These are phyloP conservation scores for Berkeleyomyces rouxiae DNA, from an alignment of 2,329 filamentous ascomycete species.

Conservation along the genomic window DNA sequence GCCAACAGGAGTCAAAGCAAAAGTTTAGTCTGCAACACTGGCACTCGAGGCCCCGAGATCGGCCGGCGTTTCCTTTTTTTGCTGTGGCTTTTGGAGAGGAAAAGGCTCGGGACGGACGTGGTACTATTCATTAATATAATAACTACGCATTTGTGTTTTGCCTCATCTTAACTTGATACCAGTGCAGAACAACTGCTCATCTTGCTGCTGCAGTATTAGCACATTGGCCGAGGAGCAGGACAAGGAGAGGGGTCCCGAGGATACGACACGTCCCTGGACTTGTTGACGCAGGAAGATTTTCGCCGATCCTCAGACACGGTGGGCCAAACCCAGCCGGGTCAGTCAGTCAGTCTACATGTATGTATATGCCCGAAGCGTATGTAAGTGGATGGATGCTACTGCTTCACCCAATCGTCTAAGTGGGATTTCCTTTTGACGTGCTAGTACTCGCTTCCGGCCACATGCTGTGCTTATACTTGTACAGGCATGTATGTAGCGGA, in stretches of 20 bases:
- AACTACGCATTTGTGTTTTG: too few relatives aligned
- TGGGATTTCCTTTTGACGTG: background rate
- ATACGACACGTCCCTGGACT: background rate
- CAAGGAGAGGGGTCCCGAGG: background rate
- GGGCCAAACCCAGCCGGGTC: background rate
- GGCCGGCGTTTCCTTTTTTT: background rate
- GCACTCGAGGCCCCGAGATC: background rate
- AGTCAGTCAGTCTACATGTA: background rate
- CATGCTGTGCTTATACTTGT: background rate
- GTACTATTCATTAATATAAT: background rate
- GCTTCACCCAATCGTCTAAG: background rate
- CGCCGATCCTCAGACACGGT: background rate
- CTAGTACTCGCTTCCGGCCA: background rate
- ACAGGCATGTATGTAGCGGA: background rate
- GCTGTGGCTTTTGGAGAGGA: background rate
- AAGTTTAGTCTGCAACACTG: background rate
- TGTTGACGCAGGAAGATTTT: background rate
- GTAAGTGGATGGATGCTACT: background rate
- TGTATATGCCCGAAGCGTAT: background rate
- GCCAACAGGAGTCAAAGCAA: background rate
- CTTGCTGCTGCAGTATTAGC: background rate
- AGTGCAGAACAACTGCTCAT: background rate
- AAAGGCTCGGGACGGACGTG: background rate
- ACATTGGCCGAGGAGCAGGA: background rate
- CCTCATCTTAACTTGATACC: background rate